A percentile compares a stretch with the other conserved stretches of the same genome.
phyloP scores from a whole-genome alignment of 2,329 filamentous ascomycete species.

The Cercospora sp. region DNA sequence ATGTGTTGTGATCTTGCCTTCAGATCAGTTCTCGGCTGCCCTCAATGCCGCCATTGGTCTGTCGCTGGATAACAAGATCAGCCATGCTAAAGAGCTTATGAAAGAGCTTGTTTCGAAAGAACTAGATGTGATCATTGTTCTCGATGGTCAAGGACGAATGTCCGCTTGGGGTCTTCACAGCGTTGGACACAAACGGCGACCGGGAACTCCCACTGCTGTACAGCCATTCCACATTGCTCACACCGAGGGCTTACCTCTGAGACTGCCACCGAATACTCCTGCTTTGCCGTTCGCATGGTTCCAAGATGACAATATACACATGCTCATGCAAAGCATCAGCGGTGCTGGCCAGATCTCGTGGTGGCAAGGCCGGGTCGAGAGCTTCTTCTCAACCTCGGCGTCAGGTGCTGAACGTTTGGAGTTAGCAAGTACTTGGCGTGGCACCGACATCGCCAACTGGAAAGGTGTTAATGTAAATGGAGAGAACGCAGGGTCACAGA shows the following conservation, averaged over 20 bases:
- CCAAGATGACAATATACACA: constrained; percentile 35
- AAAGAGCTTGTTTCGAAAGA: constrained; percentile 81
- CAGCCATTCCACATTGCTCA: constrained; percentile 86
- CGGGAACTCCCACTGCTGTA: constrained; percentile 43
- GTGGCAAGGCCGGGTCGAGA: constrained; percentile 74
- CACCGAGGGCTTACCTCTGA: constrained; percentile 58
- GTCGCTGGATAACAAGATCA: constrained; percentile 49
- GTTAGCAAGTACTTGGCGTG: constrained; percentile 9
- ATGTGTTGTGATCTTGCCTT: constrained; percentile 81
- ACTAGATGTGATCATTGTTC: constrained; percentile 82
- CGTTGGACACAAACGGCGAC: constrained; percentile 67
- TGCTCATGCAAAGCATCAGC: constrained; percentile 78
- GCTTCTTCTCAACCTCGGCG: constrained; percentile 69
- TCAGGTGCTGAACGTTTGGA: constrained; percentile 28
- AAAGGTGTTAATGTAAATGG: background rate
- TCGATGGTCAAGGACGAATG: constrained; percentile 83
- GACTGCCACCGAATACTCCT: constrained; percentile 21
- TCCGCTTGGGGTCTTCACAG: constrained; percentile 92
- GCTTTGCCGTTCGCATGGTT: constrained; percentile 34
- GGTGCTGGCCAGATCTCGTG: constrained; percentile 76
- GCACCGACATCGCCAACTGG: constrained; percentile 7
- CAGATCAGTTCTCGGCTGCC: constrained; percentile 73
- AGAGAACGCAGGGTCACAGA: background rate
- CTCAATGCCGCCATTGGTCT: constrained; percentile 55
- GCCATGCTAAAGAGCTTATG: constrained; percentile 77